A percentile compares a stretch with the other conserved stretches of the same genome.
Conservation (phyloP, 768 basidiomycete genomes). For the Calocybe indica region DNA sequence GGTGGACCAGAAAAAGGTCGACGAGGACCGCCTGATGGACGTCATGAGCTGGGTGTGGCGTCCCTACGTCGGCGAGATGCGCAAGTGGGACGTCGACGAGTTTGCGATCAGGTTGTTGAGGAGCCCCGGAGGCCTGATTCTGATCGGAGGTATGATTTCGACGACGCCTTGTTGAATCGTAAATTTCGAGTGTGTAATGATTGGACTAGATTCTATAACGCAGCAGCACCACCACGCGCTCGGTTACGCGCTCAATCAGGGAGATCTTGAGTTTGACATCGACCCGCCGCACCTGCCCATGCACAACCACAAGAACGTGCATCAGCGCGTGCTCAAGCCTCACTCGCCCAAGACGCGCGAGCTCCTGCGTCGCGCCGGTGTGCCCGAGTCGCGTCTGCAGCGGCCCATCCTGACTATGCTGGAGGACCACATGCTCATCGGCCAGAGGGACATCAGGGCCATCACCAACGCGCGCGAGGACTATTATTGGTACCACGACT, state of each 20-base stretch:
- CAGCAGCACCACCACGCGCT: constrained; percentile 18
- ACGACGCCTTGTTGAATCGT: not conserved
- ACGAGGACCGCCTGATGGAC: constrained; percentile 21
- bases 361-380: constrained; percentile 16
- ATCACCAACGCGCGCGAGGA: constrained; percentile 19
- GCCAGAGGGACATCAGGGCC: constrained; percentile 16
- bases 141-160: constrained; percentile 19
- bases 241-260: constrained; percentile 16
- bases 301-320: constrained; percentile 19
- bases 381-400: constrained; percentile 19
- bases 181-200: not conserved
- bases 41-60: constrained; percentile 26
- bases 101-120: constrained; percentile 21
- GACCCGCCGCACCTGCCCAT: constrained; percentile 14
- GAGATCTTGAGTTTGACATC: constrained; percentile 16
- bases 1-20: constrained; percentile 12
- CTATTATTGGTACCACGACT: constrained; percentile 19
- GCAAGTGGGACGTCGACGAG: constrained; percentile 21
- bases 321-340: constrained; percentile 17
- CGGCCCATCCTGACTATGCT: constrained; percentile 23
- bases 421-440: constrained; percentile 22
- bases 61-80: constrained; percentile 16
- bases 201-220: constrained; percentile 15
- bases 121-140: constrained; percentile 22
- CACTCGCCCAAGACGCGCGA: constrained; percentile 14